These are phyloP conservation scores for Cocos nucifera DNA, from an alignment of 176 grass and related monocot species.

Conservation along the genomic window DNA sequence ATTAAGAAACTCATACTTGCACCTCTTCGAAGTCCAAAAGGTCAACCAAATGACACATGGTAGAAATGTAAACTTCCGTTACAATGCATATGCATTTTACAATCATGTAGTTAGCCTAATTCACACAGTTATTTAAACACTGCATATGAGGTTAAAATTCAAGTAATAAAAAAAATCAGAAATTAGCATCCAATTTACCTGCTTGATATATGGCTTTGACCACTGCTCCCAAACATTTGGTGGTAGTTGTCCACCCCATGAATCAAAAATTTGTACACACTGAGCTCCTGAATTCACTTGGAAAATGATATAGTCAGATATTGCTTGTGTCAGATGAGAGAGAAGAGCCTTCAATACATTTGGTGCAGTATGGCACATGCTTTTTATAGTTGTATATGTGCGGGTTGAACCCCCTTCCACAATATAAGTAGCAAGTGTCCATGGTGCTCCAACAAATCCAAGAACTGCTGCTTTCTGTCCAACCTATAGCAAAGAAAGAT, in stretches of 20 bases:
- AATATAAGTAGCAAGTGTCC: conserved; percentile 98
- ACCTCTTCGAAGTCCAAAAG: no score
- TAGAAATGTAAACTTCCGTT: no score
- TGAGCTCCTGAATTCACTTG: conserved; percentile 94
- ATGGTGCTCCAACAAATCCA: conserved; percentile 95
- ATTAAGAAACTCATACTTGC: no score
- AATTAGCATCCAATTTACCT: conserved; percentile 27
- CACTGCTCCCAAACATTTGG: conserved; percentile 95
- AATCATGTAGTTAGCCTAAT: no score
- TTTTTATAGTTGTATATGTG: conserved; percentile 86
- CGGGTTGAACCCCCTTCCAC: conserved; percentile 87
- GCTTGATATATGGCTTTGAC: conserved; percentile 96
- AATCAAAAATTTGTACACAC: conserved; percentile 99
- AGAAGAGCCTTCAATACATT: conserved; percentile 77
- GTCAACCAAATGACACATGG: no score
- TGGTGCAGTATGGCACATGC: conserved; percentile 85
- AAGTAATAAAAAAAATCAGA: background rate
- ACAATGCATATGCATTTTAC: no score
- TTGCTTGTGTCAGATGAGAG: conserved; percentile 66
- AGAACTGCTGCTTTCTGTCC: conserved; percentile 71
- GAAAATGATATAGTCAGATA: conserved; percentile 90
- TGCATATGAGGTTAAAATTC: background rate
- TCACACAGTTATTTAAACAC: background rate
- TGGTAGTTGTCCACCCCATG: conserved; percentile 95
- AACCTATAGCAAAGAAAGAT: conserved; percentile 36